A percentile compares a stretch with the other conserved stretches of the same genome.
phyloP scores from a whole-genome alignment of 805 yeast species.

The Lachancea mirantina region DNA sequence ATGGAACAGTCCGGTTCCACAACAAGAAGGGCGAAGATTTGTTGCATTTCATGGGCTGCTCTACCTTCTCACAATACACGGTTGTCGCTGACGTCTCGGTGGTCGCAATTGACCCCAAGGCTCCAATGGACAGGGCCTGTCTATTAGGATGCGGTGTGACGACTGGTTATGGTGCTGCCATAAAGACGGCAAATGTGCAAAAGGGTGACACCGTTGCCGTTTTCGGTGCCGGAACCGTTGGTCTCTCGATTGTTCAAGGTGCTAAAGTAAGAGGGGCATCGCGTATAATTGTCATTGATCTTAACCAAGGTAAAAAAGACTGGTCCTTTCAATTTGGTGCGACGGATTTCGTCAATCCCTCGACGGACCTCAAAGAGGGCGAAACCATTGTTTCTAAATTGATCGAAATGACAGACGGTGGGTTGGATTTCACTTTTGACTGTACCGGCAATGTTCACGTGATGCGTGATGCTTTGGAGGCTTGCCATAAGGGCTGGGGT shows the following conservation, averaged over 20 bases:
- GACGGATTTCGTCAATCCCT: slow-evolving; percentile 87
- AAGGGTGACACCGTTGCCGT: slow-evolving; percentile 92
- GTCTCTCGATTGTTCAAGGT: slow-evolving; percentile 94
- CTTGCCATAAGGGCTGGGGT: slow-evolving; percentile 99
- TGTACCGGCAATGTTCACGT: slow-evolving; percentile 95
- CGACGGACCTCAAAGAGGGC: slow-evolving; percentile 59
- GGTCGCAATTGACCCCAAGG: slow-evolving; percentile 80
- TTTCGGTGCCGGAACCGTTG: slow-evolving; percentile 97
- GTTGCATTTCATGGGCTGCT: slow-evolving; percentile 96
- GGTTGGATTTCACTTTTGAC: slow-evolving; percentile 92
- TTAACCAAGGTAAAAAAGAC: slow-evolving; percentile 73
- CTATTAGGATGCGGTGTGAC: slow-evolving; percentile 97
- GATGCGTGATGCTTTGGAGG: slow-evolving; percentile 94
- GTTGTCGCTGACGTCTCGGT: slow-evolving; percentile 97
- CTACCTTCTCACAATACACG: slow-evolving; percentile 94
- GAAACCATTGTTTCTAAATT: slow-evolving; percentile 73
- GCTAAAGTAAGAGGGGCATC: slow-evolving; percentile 78
- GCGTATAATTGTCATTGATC: slow-evolving; percentile 74
- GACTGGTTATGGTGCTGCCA: slow-evolving; percentile 97
- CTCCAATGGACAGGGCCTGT: slow-evolving; percentile 81
- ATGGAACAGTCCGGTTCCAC: slow-evolving; percentile 87
- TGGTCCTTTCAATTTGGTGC: slow-evolving; percentile 93
- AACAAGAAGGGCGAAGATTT: slow-evolving; percentile 73
- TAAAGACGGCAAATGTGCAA: slow-evolving; percentile 79
- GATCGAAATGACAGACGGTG: slow-evolving; percentile 91